Base-by-base conservation (phyloP, 805 yeast species). In the Yarrowia phangngaensis region DNA sequence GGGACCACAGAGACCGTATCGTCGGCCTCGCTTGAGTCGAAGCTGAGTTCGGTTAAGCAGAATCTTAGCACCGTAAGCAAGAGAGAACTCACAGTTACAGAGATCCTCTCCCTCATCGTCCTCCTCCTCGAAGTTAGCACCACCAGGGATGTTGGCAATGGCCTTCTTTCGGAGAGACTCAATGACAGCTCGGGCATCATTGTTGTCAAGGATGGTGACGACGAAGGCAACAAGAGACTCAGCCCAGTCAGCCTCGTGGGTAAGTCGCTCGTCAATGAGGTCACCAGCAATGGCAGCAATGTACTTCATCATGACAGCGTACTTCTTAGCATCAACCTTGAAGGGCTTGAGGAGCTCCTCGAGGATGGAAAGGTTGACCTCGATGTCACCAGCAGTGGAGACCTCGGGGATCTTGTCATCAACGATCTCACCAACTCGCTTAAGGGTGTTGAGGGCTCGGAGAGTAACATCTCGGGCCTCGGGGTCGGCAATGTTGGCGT, bases 41-140 rank as follows among this genome's bases (percentile, higher is more conserved):
- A 92, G 82, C 78, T 90, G 97, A 63, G 98, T 92, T 76, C 92
- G 90, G 90, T 92, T 92, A 74, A 92, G 87, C 77, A 92, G 80
- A 80, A 92, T 92, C 86, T 92, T 92, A 68, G 98, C 98, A 90
- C 98, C 99, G 75, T 92, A 92, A 72, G 99, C 99, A 67, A 92
- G 80, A 55, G 98, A 92, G 89, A 92, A 92, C 82, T 92, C 98
- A 84, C 97, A 90, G 95, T 92, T 92, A 83, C 98, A 92, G 69
- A 92, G 80, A 70, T 92, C 97, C 79, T 92, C 97, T 77, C 97
- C 98, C 70, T 92, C 97, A 69, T 88, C 97, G 66, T 89, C 97
- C 75, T 90, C 97, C 64, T 76, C 80, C 60, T 71, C 79, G 73
- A 88, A 88, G 66, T 80, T 73, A 67, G 96, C 95, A 66, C 94